Conservation (phyloP, 345 rosid species). For the Clausena lansium region DNA sequence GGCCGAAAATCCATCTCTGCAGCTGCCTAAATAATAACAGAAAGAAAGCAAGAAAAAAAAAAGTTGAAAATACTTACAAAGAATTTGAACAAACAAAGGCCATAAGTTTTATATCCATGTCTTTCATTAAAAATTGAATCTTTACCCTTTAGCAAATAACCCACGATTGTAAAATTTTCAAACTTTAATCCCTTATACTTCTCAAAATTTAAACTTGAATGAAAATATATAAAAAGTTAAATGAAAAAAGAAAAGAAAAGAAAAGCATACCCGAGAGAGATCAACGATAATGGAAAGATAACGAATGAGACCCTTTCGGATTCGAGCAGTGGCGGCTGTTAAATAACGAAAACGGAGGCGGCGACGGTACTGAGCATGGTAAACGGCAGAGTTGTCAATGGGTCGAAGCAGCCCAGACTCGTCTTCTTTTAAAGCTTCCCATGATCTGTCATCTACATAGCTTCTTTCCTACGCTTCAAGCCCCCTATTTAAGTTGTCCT, state of each 20-base stretch:
- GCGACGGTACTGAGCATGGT: conserved; percentile 72
- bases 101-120: neutral
- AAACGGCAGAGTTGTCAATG: conserved; percentile 60
- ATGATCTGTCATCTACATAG: conserved; percentile 80
- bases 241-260: too few relatives aligned
- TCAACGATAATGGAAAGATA: conserved; percentile 78
- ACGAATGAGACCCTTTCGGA: conserved; percentile 93
- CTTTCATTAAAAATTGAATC: neutral
- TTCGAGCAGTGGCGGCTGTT: conserved; percentile 51
- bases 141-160: neutral
- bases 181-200: neutral
- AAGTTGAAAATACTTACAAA: neutral
- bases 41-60: neutral
- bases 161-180: neutral
- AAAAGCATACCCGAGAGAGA: conserved; percentile 62
- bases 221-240: too few relatives aligned
- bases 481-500: conserved; percentile 47
- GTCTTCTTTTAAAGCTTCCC: conserved; percentile 86
- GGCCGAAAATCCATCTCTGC: conserved; percentile 74
- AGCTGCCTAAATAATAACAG: conserved; percentile 63
- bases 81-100: neutral
- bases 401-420: conserved; percentile 81
- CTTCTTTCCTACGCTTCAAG: conserved; percentile 75
- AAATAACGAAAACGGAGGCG: conserved; percentile 73
- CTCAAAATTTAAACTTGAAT: too few relatives aligned